Evolutionary conservation across 2,329 filamentous ascomycete genomes (phyloP), one percentile per base, ranked within the genome.

Genomic region (Fusarium irregulare): DNA sequence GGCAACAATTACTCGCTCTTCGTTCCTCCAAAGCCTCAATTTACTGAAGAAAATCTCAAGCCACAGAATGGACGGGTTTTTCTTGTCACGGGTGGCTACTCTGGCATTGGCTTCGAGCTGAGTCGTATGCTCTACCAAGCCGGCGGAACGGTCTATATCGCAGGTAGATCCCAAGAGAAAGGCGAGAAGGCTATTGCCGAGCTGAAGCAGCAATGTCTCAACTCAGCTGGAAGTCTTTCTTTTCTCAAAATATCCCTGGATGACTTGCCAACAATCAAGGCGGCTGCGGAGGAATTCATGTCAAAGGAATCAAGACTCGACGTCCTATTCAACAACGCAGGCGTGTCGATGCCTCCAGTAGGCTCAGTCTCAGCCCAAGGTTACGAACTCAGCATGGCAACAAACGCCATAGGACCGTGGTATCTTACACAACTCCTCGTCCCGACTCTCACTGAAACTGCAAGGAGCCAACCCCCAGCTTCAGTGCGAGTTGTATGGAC

Each of bases 301-400:
- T 21, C 47, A 0, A 41, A 32, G 11, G 71, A 73, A 7, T 58
- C 61, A 6, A 55, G 58, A 8, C 37, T 73, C 1, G 50, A 73
- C 13, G 48, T 67, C 2, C 32, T 72, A 0, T 72, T 69, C 47
- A 73, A 73, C 14, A 73, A 73, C 9, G 68, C 71, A 1, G 71
- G 71, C 2, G 49, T 70, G 3, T 64, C 66, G 4, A 55, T 54
- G 3, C 71, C 70, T 16, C 64, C 68, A 1, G 23, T 14, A 2
- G 71, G 68, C 1, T 67, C 68, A 11, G 50, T 48, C 4, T 69
- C 64, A 4, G 57, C 45, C 7, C 71, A 73, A 13, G 68, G 61
- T 6, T 63, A 67, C 13, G 71, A 73, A 23, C 46, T 73, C 2
- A 72, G 70, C 2, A 41, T 73, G n/a, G 61, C 65, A 3, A 71